phyloP scores from a whole-genome alignment of 2,329 filamentous ascomycete species.

The Aspergillus tubingensis region DNA sequence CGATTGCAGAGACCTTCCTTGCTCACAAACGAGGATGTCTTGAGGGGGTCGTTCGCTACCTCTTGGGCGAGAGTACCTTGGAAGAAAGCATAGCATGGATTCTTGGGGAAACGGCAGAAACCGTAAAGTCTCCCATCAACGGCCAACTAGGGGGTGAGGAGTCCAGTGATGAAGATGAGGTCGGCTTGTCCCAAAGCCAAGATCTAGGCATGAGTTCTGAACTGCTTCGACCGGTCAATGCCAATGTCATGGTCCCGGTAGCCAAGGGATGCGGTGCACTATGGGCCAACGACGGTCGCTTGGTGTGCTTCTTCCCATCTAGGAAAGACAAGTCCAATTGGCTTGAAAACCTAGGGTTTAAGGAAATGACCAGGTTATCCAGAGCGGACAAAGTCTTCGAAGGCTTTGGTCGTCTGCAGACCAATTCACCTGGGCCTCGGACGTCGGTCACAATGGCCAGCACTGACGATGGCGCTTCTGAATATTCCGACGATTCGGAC shows the following conservation, averaged over 20 bases:
- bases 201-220: conserved; percentile 54
- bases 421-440: conserved; percentile 51
- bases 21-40: conserved; percentile 57
- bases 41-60: conserved; percentile 63
- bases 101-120: conserved; percentile 59
- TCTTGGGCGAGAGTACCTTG: conserved; percentile 60
- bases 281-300: conserved; percentile 59
- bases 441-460: conserved; percentile 44
- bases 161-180: conserved; percentile 79
- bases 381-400: conserved; percentile 60
- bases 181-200: conserved; percentile 45
- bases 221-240: conserved; percentile 55
- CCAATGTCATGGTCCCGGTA: conserved; percentile 65
- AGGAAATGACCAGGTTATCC: conserved; percentile 51
- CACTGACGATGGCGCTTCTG: conserved; percentile 48
- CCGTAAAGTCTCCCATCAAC: conserved; percentile 46
- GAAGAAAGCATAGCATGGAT: conserved; percentile 58
- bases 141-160: conserved; percentile 65
- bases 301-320: conserved; percentile 60
- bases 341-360: conserved; percentile 51
- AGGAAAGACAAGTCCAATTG: conserved; percentile 54
- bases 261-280: conserved; percentile 60
- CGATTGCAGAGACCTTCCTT: conserved; percentile 58
- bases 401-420: conserved; percentile 62
- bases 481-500: conserved; percentile 55